Conservation (phyloP, 2,329 filamentous ascomycete species). For the Aspergillus pseudonomiae region DNA sequence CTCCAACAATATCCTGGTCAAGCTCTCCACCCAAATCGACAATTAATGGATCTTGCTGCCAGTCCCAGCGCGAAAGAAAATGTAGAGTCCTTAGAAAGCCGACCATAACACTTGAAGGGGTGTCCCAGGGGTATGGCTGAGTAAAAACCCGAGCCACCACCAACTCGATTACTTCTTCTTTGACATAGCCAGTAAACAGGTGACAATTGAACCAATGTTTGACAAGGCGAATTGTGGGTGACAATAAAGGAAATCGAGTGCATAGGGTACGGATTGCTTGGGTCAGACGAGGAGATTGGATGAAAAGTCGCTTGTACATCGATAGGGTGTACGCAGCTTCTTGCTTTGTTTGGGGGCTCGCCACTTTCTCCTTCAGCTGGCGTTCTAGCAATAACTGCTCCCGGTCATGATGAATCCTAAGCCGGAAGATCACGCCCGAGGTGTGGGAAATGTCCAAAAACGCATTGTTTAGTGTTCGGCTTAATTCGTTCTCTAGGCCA, state of each 20-base stretch:
- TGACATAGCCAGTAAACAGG: slow-evolving; percentile 74
- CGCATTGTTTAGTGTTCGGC: slow-evolving; percentile 72
- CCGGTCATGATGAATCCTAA: slow-evolving; percentile 86
- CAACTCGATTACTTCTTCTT: slow-evolving; percentile 82
- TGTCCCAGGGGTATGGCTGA: slow-evolving; percentile 76
- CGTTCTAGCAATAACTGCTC: slow-evolving; percentile 80
- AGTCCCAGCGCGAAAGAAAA: slow-evolving; percentile 87
- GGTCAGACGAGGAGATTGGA: slow-evolving; percentile 74
- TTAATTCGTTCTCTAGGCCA: slow-evolving; percentile 76
- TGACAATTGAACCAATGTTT: slow-evolving; percentile 91
- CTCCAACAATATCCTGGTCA: slow-evolving; percentile 61
- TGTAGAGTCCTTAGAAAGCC: slow-evolving; percentile 81
- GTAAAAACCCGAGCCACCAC: slow-evolving; percentile 78
- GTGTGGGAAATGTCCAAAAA: slow-evolving; percentile 82
- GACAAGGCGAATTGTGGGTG: slow-evolving; percentile 77
- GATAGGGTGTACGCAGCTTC: slow-evolving; percentile 71
- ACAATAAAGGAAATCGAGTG: slow-evolving; percentile 78
- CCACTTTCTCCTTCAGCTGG: slow-evolving; percentile 72
- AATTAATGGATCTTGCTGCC: slow-evolving; percentile 79
- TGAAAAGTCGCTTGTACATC: slow-evolving; percentile 70
- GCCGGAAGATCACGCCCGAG: slow-evolving; percentile 72
- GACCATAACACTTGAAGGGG: slow-evolving; percentile 74
- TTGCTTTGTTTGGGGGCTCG: slow-evolving; percentile 67
- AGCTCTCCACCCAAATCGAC: slow-evolving; percentile 72
- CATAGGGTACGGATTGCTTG: slow-evolving; percentile 79